Base-by-base conservation (phyloP, 257 asterid genomes). In the Lavandula angustifolia region DNA sequence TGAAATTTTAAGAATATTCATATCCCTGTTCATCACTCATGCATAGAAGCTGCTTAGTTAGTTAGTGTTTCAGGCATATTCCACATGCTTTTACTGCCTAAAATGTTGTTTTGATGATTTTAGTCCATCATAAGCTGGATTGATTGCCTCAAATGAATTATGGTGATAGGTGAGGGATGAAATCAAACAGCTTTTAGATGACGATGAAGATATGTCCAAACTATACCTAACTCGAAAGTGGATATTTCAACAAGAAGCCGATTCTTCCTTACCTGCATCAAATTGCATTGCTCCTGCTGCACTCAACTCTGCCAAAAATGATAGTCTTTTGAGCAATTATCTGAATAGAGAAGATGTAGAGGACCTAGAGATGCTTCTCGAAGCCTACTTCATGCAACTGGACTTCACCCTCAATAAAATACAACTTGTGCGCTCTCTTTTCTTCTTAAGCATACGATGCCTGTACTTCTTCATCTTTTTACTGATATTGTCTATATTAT, bases 391-490 rank as follows among this genome's bases (percentile, higher is more conserved):
- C 82, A 81, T 85, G 89, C 99, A 94, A 78, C 68, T 94, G 78
- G 99, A 90, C 74, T 96, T 96, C 61, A 90, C 89, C 54, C 98
- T 96, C 43, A 94, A 94, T 83, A 94, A 94, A 77, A 94, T 94
- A 71, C 77, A 90, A 4, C 90, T 96, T 14, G 99, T 90, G 60
- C 86, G 96, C 79, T 48, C 27, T 22, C 27, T 22, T 22, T 22
- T 22, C 27, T 22, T 22, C 27, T 22, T 22, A 22, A 22, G 27
- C 27, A 0, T 22, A 22, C 27, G 1, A 22, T 22, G 27, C 2
- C 27, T 22, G 38, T 41, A 66, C 51, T 40, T 65, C n/a, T 54
- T 62, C 46, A 32, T 40, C 52, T 31, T 14, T 10, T 22, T 22
- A 22, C 27, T 22, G 27, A 22, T 22, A 22, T 2, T 22, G 27